A percentile compares a stretch with the other conserved stretches of the same genome.
phyloP scores from a whole-genome alignment of 805 yeast genomes.

The Saccharomycopsis oosterbeekiorum region DNA sequence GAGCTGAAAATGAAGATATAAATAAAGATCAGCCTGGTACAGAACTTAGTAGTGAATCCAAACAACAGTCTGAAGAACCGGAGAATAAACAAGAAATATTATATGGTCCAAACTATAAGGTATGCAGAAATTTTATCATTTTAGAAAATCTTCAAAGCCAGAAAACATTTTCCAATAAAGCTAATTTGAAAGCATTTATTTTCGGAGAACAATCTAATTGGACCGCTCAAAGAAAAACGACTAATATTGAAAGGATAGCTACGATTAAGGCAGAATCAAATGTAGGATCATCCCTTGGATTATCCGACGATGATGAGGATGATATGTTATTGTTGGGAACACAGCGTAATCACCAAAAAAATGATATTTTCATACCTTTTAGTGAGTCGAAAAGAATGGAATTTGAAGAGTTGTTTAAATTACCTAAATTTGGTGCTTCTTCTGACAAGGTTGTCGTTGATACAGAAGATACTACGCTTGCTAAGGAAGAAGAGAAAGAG shows the following conservation, averaged over 20 bases:
- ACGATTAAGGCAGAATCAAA: slow-evolving; percentile 28
- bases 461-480: background rate
- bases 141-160: slow-evolving; percentile 25
- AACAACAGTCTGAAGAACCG: background rate
- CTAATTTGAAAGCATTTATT: slow-evolving; percentile 29
- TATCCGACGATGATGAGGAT: background rate
- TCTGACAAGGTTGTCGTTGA: slow-evolving; percentile 24
- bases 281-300: slow-evolving; percentile 4
- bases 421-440: slow-evolving; percentile 47
- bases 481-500: slow-evolving; percentile 32
- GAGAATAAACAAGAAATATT: slow-evolving; percentile 11
- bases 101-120: slow-evolving; percentile 63
- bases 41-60: background rate
- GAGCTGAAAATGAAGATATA: background rate
- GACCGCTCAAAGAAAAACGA: slow-evolving; percentile 40
- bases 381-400: slow-evolving; percentile 21
- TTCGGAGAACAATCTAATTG: slow-evolving; percentile 52
- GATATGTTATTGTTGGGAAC: background rate
- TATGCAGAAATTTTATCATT: slow-evolving; percentile 44
- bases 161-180: slow-evolving; percentile 19
- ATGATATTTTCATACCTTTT: slow-evolving; percentile 14
- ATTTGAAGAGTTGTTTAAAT: slow-evolving; percentile 34
- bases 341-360: background rate
- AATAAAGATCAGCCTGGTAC: background rate
- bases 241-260: slow-evolving; percentile 43